A percentile compares a stretch with the other conserved stretches of the same genome.
These are phyloP conservation scores for Falciphora oryzae DNA, from an alignment of 2,329 filamentous ascomycete species.

Conservation along the genomic window DNA sequence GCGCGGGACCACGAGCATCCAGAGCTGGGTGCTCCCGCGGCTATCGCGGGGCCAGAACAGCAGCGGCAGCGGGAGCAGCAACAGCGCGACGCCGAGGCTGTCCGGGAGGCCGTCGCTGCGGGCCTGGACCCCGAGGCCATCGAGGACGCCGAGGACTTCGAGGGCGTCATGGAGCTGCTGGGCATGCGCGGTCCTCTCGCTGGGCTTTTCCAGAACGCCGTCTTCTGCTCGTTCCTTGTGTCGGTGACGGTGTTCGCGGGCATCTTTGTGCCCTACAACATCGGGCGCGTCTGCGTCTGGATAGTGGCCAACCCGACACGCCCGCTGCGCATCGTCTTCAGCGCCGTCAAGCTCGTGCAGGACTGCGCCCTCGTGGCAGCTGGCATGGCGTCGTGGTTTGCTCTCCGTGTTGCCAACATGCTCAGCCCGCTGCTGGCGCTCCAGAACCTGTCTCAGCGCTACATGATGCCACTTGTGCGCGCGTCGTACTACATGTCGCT, in stretches of 20 bases:
- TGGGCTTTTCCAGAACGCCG: constrained; percentile 86
- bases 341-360: constrained; percentile 70
- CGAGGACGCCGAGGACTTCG: constrained; percentile 87
- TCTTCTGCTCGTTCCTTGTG: constrained; percentile 89
- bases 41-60: constrained; percentile 15
- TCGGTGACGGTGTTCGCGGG: constrained; percentile 79
- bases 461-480: constrained; percentile 14
- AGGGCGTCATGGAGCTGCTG: constrained; percentile 91
- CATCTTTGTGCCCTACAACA: constrained; percentile 86
- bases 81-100: constrained; percentile 50
- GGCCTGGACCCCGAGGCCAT: constrained; percentile 70
- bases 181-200: constrained; percentile 92
- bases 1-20: constrained; percentile 18
- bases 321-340: constrained; percentile 66
- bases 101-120: constrained; percentile 59
- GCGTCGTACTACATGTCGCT: constrained; percentile 36
- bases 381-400: constrained; percentile 43
- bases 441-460: constrained; percentile 14
- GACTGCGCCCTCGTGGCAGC: constrained; percentile 64
- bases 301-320: constrained; percentile 74
- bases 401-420: constrained; percentile 31
- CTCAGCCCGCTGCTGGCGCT: constrained; percentile 31
- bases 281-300: constrained; percentile 78
- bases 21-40: constrained; percentile 14
- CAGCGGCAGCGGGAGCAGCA: constrained; percentile 14